A percentile compares a stretch with the other conserved stretches of the same genome.
phyloP scores from a whole-genome alignment of 257 asterid genomes.

The Euphrasia confusa region DNA sequence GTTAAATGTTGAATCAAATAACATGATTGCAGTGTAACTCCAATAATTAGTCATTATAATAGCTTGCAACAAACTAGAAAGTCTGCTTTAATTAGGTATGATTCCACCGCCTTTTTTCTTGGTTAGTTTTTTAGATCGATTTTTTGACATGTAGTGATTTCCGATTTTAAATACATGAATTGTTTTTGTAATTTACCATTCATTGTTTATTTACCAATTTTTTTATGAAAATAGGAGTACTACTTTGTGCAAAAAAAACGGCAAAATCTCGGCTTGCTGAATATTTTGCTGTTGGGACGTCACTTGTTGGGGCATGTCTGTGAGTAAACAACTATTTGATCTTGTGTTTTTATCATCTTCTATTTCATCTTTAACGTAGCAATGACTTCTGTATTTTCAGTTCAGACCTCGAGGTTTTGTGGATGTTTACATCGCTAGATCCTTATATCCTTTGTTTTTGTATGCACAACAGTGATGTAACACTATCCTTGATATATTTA shows the following conservation, averaged over 20 bases:
- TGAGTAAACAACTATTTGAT: slow-evolving; percentile 28
- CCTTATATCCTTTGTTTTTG: slow-evolving; percentile 16
- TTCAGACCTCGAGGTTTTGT: not conserved
- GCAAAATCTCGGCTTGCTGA: slow-evolving; percentile 84
- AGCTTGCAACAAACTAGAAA: too few relatives aligned
- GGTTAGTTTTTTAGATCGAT: too few relatives aligned
- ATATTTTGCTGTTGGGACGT: slow-evolving; percentile 85
- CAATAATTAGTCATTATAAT: too few relatives aligned
- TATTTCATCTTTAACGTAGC: not conserved
- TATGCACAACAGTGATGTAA: slow-evolving; percentile 14
- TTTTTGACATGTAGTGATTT: too few relatives aligned
- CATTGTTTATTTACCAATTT: slow-evolving; percentile 19
- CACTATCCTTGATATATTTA: slow-evolving; percentile 17
- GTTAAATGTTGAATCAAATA: too few relatives aligned
- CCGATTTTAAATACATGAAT: too few relatives aligned
- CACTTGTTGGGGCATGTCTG: slow-evolving; percentile 52
- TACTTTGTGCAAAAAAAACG: slow-evolving; percentile 89
- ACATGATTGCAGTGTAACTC: too few relatives aligned
- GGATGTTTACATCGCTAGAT: slow-evolving; percentile 9
- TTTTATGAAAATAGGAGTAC: slow-evolving; percentile 50
- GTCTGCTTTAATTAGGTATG: too few relatives aligned
- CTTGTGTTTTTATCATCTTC: slow-evolving; percentile 9
- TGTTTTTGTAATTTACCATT: too few relatives aligned
- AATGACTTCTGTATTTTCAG: too few relatives aligned
- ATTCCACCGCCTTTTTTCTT: too few relatives aligned